These are phyloP conservation scores for Talaromyces atroroseus DNA, from an alignment of 2,329 filamentous ascomycete species.

Conservation along the genomic window DNA sequence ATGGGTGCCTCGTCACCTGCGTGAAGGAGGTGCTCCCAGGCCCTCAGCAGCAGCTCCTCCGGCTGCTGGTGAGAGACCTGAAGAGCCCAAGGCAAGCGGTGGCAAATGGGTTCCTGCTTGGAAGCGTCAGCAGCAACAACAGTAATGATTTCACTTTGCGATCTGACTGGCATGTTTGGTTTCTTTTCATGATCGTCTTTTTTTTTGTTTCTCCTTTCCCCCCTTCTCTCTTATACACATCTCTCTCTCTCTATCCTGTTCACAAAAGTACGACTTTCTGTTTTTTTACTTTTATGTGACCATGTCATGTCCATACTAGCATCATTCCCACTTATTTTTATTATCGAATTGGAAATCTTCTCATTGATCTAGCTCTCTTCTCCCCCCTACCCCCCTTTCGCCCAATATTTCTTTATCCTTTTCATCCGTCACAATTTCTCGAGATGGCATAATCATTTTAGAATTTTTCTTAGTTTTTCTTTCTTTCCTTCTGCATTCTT, in stretches of 20 bases:
- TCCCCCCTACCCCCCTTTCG: background rate
- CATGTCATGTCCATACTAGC: constrained; percentile 12
- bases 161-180: background rate
- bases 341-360: constrained; percentile 2
- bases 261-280: background rate
- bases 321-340: constrained; percentile 4
- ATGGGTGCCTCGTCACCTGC: constrained; percentile 8
- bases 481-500: background rate
- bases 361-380: background rate
- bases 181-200: constrained; percentile 1
- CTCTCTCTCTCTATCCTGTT: background rate
- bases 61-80: constrained; percentile 21
- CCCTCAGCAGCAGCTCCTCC: constrained; percentile 19
- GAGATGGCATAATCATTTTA: background rate
- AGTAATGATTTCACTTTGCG: constrained; percentile 12
- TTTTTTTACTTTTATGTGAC: constrained; percentile 9
- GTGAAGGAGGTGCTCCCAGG: constrained; percentile 20
- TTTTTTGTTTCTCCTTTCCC: background rate
- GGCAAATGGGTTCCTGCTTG: constrained; percentile 33
- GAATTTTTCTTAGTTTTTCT: background rate
- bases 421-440: background rate
- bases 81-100: constrained; percentile 23
- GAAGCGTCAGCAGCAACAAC: constrained; percentile 27
- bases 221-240: background rate
- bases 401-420: background rate